A percentile compares a stretch with the other conserved stretches of the same genome.
Evolutionary conservation across 1,284 basidiomycete genomes (phyloP).

Genomic region (Mrakiaceae sp.): DNA sequence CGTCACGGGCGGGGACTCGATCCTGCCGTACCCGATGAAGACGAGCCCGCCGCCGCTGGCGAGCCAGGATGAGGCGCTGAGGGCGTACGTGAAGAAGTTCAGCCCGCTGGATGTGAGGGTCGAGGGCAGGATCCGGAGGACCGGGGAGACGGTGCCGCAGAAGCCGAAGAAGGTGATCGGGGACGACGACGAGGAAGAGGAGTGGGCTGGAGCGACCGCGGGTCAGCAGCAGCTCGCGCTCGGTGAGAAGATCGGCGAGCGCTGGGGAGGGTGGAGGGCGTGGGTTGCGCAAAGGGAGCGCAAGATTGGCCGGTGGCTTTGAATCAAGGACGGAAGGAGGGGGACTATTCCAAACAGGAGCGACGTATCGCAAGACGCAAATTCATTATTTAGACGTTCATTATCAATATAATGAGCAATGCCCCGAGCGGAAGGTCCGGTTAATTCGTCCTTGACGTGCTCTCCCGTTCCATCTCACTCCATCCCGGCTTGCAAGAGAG

Average conservation of each 20-base stretch:
- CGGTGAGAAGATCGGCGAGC: neutral
- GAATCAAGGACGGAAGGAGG: too few relatives aligned
- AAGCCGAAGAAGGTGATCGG: slow-evolving; percentile 29
- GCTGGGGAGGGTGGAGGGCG: neutral
- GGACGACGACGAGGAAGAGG: neutral
- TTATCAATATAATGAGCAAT: too few relatives aligned
- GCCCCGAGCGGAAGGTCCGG: too few relatives aligned
- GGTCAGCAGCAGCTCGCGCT: neutral
- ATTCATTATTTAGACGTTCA: too few relatives aligned
- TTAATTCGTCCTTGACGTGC: too few relatives aligned
- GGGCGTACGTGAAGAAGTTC: slow-evolving; percentile 26
- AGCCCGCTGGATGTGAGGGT: slow-evolving; percentile 18
- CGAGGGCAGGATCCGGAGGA: slow-evolving; percentile 20
- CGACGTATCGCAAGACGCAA: too few relatives aligned
- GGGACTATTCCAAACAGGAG: too few relatives aligned
- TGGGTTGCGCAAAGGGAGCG: neutral
- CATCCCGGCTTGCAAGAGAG: too few relatives aligned
- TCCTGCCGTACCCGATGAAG: slow-evolving; percentile 19
- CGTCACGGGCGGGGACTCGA: slow-evolving; percentile 37
- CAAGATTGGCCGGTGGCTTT: too few relatives aligned
- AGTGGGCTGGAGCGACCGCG: neutral
- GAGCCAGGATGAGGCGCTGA: slow-evolving; percentile 33
- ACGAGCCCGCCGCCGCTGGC: slow-evolving; percentile 28
- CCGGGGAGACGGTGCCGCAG: slow-evolving; percentile 41
- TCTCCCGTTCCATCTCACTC: too few relatives aligned